Evolutionary conservation across 2,329 filamentous ascomycete species (phyloP).

Genomic region (Phaeomoniella chlamydospora): DNA sequence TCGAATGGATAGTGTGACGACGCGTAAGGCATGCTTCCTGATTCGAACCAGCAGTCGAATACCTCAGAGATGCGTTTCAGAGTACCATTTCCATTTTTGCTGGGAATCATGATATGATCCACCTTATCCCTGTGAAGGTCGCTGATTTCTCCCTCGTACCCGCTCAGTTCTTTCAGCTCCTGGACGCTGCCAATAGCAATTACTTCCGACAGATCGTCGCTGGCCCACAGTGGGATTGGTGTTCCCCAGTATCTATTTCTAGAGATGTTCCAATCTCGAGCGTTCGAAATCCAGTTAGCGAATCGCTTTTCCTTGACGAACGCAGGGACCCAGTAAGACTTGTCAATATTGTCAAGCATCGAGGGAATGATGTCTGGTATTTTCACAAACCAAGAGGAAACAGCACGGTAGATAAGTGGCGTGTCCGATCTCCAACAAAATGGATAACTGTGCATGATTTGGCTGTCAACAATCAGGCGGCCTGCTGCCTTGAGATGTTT

Average conservation of each 20-base stretch:
- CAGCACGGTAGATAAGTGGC: slow-evolving; percentile 75
- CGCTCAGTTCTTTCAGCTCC: slow-evolving; percentile 66
- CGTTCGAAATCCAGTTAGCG: slow-evolving; percentile 70
- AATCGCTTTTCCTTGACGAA: slow-evolving; percentile 82
- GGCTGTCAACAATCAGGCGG: slow-evolving; percentile 63
- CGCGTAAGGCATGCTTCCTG: slow-evolving; percentile 79
- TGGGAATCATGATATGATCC: slow-evolving; percentile 78
- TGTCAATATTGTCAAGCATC: slow-evolving; percentile 71
- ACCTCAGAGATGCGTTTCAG: slow-evolving; percentile 67
- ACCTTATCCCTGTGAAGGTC: slow-evolving; percentile 80
- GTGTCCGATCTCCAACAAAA: slow-evolving; percentile 82
- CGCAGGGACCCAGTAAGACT: slow-evolving; percentile 71
- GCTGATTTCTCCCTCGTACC: slow-evolving; percentile 59
- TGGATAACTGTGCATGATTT: slow-evolving; percentile 72
- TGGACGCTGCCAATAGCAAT: slow-evolving; percentile 68
- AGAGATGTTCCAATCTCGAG: slow-evolving; percentile 81
- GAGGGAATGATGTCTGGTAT: slow-evolving; percentile 65
- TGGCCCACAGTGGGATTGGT: slow-evolving; percentile 73
- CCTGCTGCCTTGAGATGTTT: slow-evolving; percentile 63
- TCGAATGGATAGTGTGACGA: slow-evolving; percentile 77
- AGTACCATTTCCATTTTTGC: slow-evolving; percentile 64
- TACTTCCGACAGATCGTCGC: slow-evolving; percentile 66
- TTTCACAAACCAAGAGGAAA: slow-evolving; percentile 82
- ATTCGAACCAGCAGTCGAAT: slow-evolving; percentile 90
- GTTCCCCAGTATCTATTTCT: slow-evolving; percentile 86